These are phyloP conservation scores for Chlamydomonas sphaeroides DNA, from an alignment of 139 green algal genomes.

Conservation along the genomic window DNA sequence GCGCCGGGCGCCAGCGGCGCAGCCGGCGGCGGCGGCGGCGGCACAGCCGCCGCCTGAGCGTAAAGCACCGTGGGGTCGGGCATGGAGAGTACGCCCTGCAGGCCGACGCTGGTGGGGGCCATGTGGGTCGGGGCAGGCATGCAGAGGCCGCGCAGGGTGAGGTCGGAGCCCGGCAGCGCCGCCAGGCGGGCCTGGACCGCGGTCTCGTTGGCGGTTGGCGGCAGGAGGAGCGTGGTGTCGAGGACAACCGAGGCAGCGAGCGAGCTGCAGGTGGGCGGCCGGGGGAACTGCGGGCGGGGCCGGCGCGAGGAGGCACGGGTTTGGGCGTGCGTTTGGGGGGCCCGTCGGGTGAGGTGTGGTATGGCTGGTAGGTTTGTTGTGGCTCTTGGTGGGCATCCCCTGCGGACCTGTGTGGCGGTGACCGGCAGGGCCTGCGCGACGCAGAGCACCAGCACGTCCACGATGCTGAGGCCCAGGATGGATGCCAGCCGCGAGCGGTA, in stretches of 20 bases:
- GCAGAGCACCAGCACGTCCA: background rate
- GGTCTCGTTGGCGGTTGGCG: background rate
- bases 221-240: background rate
- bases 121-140: background rate
- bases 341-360: too few species aligned
- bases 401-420: background rate
- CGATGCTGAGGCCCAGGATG: background rate
- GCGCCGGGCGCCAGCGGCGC: too few species aligned
- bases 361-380: too few species aligned
- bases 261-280: background rate
- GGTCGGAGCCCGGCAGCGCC: background rate
- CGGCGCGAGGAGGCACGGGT: too few species aligned
- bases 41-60: too few species aligned
- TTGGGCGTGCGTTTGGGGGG: too few species aligned
- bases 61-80: background rate
- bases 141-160: background rate
- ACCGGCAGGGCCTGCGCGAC: background rate
- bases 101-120: too few species aligned
- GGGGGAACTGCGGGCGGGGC: background rate
- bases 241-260: background rate
- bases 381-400: too few species aligned
- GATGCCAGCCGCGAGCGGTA: background rate
- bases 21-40: too few species aligned
- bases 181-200: background rate
- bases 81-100: background rate